Conservation (phyloP, 768 basidiomycete genomes). For the Boletus coccyginus region DNA sequence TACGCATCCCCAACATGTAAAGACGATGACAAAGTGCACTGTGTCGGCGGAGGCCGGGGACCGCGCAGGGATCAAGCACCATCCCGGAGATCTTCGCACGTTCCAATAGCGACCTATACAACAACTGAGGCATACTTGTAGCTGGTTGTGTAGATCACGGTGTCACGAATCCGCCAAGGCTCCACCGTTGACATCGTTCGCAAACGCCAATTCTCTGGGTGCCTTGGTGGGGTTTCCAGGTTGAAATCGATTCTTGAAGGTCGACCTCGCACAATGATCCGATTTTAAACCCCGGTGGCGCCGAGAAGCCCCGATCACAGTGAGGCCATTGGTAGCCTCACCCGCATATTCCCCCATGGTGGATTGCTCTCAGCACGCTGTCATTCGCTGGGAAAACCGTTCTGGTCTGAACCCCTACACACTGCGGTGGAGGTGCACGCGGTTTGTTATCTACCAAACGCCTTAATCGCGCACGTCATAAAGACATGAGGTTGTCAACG, state of each 20-base stretch:
- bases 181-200: not conserved
- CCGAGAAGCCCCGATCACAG: not conserved
- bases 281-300: not conserved
- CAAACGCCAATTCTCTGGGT: not conserved
- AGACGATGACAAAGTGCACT: not conserved
- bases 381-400: not conserved
- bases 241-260: not conserved
- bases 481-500: not conserved
- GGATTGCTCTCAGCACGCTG: not conserved
- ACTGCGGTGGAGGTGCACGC: not conserved
- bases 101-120: not conserved
- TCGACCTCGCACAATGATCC: not conserved
- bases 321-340: constrained; percentile 14
- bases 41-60: not conserved
- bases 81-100: not conserved
- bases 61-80: not conserved
- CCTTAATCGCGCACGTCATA: not conserved
- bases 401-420: not conserved
- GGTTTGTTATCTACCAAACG: not conserved
- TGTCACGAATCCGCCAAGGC: not conserved
- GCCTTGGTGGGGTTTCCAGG: not conserved
- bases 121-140: not conserved
- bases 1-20: constrained; percentile 9
- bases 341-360: not conserved
- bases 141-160: not conserved